Conservation (phyloP, 192 early-diverging fungal genomes). For the Coemansia sp. region DNA sequence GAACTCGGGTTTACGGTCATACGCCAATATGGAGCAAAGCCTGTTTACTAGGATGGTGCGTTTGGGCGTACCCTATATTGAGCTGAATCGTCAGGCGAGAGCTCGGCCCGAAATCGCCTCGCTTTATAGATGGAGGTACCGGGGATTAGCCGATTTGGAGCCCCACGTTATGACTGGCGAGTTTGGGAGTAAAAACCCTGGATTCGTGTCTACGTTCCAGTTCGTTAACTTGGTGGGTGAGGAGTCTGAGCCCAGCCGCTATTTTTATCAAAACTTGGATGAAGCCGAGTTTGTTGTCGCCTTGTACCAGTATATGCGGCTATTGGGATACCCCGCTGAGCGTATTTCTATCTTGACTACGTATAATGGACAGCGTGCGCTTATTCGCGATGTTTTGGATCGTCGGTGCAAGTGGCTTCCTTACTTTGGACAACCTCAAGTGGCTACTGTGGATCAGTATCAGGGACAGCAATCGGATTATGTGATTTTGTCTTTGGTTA, state of each 20-base stretch:
- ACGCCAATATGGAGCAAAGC: constrained; percentile 93
- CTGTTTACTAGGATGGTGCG: constrained; percentile 91
- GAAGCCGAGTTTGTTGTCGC: constrained; percentile 98
- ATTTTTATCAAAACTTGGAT: constrained; percentile 95
- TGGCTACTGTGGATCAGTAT: constrained; percentile 96
- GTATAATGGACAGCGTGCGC: constrained; percentile 95
- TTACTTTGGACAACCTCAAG: constrained; percentile 77
- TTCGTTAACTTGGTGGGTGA: constrained; percentile 85
- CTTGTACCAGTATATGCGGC: constrained; percentile 94
- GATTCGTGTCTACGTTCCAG: constrained; percentile 87
- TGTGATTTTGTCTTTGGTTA: constrained; percentile 91
- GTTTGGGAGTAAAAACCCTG: constrained; percentile 78
- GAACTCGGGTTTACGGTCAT: constrained; percentile 79
- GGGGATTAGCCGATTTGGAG: constrained; percentile 68
- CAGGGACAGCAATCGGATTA: constrained; percentile 97
- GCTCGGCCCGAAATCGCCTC: constrained; percentile 77
- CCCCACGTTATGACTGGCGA: constrained; percentile 23
- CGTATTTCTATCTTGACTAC: constrained; percentile 94
- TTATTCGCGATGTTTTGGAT: constrained; percentile 89
- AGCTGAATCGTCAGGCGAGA: constrained; percentile 86
- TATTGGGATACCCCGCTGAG: constrained; percentile 89
- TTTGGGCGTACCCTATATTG: constrained; percentile 88
- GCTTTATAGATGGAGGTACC: constrained; percentile 88
- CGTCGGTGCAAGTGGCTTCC: constrained; percentile 86
- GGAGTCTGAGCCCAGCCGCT: constrained; percentile 83